phyloP scores from a whole-genome alignment of 1,284 basidiomycete genomes.

The Papiliotrema laurentii region DNA sequence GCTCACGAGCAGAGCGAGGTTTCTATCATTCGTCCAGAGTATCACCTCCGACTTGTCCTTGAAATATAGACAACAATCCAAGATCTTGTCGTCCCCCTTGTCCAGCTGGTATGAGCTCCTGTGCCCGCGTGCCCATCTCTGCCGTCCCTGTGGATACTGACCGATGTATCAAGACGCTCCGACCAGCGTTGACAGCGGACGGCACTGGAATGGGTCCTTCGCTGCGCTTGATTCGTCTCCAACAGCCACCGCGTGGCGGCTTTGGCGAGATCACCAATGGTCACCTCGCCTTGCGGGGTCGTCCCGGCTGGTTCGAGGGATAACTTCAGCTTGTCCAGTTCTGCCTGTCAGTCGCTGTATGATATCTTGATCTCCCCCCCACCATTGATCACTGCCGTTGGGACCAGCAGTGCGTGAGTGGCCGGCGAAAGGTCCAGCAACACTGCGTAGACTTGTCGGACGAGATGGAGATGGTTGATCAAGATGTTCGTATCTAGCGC shows the following conservation, averaged over 20 bases:
- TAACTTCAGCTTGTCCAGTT: conserved; percentile 10
- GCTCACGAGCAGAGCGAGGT: conserved; percentile 23
- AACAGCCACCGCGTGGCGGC: conserved; percentile 28
- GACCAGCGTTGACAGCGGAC: conserved; percentile 16
- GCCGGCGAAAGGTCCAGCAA: conserved; percentile 2
- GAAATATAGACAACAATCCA: conserved; percentile 30
- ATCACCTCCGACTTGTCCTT: conserved; percentile 6
- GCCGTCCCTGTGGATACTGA: not conserved
- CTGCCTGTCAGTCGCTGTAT: conserved; percentile 1
- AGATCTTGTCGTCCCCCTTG: conserved; percentile 26
- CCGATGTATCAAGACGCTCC: conserved; percentile 7
- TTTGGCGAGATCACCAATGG: conserved; percentile 19
- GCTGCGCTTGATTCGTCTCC: conserved; percentile 9
- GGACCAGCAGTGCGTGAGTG: conserved; percentile 21
- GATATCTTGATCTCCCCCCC: conserved; percentile 1
- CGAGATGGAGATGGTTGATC: conserved; percentile 24
- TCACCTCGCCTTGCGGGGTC: conserved; percentile 8
- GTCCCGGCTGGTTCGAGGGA: conserved; percentile 8
- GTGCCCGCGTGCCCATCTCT: not conserved
- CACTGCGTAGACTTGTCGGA: conserved; percentile 13
- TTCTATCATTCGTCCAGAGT: conserved; percentile 30
- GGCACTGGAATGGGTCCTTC: conserved; percentile 9
- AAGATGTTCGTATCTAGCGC: conserved; percentile 39
- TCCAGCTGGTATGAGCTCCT: not conserved
- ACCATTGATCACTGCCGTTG: conserved; percentile 33